Percentiles rank a stretch among this genome's conserved stretches.
phyloP scores from a whole-genome alignment of 2,329 filamentous ascomycete species.

The Cordyceps militaris region DNA sequence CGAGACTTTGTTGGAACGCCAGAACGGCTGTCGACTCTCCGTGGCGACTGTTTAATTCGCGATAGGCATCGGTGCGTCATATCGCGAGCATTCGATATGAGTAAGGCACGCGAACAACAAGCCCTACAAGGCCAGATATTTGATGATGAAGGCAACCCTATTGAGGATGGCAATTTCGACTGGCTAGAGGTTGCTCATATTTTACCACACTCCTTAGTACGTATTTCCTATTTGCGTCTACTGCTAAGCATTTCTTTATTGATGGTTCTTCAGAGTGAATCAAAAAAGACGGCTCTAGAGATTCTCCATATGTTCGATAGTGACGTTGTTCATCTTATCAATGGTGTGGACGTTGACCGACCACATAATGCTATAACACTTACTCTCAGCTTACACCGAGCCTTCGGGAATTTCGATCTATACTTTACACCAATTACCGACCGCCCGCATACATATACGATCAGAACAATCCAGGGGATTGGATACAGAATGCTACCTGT shows the following conservation, averaged over 20 bases:
- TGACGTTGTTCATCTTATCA: constrained; percentile 28
- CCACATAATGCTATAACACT: constrained; percentile 29
- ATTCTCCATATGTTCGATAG: constrained; percentile 37
- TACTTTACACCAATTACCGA: constrained; percentile 17
- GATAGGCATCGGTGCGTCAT: background rate
- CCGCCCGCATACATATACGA: constrained; percentile 25
- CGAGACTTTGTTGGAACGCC: background rate
- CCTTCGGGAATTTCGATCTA: constrained; percentile 19
- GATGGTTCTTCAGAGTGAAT: constrained; percentile 14
- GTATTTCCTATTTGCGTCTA: background rate
- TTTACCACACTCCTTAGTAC: constrained; percentile 16
- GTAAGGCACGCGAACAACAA: background rate
- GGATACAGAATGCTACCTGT: constrained; percentile 20
- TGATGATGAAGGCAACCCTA: background rate
- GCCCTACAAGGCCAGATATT: background rate
- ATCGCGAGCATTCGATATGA: background rate
- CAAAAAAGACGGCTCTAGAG: constrained; percentile 27
- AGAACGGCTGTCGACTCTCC: background rate
- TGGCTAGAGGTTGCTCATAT: constrained; percentile 16
- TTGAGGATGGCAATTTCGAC: background rate
- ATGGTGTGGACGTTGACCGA: constrained; percentile 26
- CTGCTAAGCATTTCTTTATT: background rate
- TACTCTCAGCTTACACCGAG: constrained; percentile 14
- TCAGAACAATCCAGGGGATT: constrained; percentile 15
- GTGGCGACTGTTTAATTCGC: background rate